Evolutionary conservation across 1,284 basidiomycete genomes (phyloP), one percentile per base, ranked within the genome.

Genomic region (Rhodotorula sp.): DNA sequence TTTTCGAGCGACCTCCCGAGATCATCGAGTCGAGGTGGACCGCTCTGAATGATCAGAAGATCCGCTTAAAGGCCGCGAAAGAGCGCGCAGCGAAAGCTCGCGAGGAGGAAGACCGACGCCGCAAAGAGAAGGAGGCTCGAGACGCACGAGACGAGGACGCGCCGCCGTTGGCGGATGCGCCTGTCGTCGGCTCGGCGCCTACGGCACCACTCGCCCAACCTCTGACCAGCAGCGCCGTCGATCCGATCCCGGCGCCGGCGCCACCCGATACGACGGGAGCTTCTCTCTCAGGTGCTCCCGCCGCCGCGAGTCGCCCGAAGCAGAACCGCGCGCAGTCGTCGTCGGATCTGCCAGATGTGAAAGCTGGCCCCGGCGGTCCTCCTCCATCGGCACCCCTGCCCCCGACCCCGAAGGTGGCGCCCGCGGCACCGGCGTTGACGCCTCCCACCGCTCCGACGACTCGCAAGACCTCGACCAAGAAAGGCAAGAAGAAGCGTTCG

Each of bases 401-500:
- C 14, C 59, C 59, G 10, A 60, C 37, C 0, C 59, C 59, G 4
- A 14, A 33, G 5, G 37, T 42, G 37, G 37, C 37, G 10, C 37
- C 37, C 37, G 37, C 37, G 37, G 37, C 37, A 12, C 37, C 37
- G 37, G 37, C 37, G 37, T 42, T 3, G 37, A 42, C 37, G 37
- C 5, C 53, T 29, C 53, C 53, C 26, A 26, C 53, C 18, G 26
- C 18, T 2, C 53, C 53, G 26, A n/a, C 42, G 10, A 61, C 14
- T 44, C 69, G 55, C 53, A 67, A 71, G 14, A 53, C 42, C 12
- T 6, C 67, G 22, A 49, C 61, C 10, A 77, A 79, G 76, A 74
- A 77, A 67, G 70, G 78, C 37, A 74, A 78, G 72, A 78, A 79
- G 72, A 79, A 79, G 66, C 76, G 78, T 7, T 73, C 75, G 6